Evolutionary conservation across 352 stramenopile species (phyloP), one percentile per base, ranked within the genome.

Genomic region (Globisporangium rhizosaccharum): DNA sequence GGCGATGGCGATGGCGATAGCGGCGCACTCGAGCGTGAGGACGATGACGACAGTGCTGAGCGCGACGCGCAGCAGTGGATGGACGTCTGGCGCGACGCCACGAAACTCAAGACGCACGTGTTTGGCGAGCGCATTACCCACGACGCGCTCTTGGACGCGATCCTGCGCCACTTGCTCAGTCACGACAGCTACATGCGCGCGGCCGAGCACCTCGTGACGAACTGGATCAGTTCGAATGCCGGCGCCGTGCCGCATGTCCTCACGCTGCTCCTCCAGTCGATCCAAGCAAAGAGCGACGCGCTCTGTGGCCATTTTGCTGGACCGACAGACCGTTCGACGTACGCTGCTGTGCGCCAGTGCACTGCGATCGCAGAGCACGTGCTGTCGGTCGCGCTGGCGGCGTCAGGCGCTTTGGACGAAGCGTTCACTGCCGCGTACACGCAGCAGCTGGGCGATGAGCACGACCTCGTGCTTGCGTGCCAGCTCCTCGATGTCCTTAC

Each of bases 21-120:
- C 23, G 23, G 23, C 17, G n/a, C 6, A 11, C 10, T 11, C 2
- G 28, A 18, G 20, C 12, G 10, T n/a, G 49, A 23, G 4, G 30
- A 14, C 5, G 26, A 25, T 18, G 49, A 53, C 23, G 51, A 48
- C 51, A 37, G 7, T 18, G 51, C 11, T 12, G 30, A 20, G 18
- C 23, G 20, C 3, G 39, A 66, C 12, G 37, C 36, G 37, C 36
- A 63, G 26, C 63, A 67, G 56, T 91, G 82, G 82, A 68, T 79
- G 17, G 69, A 72, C 37, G 66, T 91, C 17, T 75, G 80, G 60
- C 72, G 78, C 49, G 79, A 91, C 55, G 78, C 72, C n/a, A 25
- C 79, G 30, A 82, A 87, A 53, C 58, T 91, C 23, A 87, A 91
- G 67, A 77, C 79, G 9, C 82, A 88, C 60, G 68, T 83, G 7